Evolutionary conservation across 176 grass and related monocot species (phyloP), one percentile per base, ranked within the genome.

Genomic region (Zoysia japonica): DNA sequence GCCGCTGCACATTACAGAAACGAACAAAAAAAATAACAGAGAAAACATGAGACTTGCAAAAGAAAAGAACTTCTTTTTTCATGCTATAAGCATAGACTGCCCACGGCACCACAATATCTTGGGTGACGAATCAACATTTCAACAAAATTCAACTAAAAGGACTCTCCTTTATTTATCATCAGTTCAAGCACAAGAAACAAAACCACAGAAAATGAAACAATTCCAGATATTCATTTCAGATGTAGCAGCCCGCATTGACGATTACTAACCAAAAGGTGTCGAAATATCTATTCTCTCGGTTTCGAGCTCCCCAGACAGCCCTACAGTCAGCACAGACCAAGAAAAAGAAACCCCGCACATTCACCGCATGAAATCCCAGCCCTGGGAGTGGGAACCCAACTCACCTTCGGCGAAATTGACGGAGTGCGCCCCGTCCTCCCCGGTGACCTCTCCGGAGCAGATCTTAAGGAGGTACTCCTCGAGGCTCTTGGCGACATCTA

Each of bases 381-480:
- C 46, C 43, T 45, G 16, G 42, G 20, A 36, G 35, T 45, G 16
- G 42, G 20, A 36, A 61, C 37, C 46, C 44, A 70, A 49, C 10
- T 15, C 68, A 98, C 96, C 96, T 98, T 98, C 96, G 7, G 92
- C 90, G 44, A 98, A 98, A 87, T 98, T 98, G 53, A 98, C 86
- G 20, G 88, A 86, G 47, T 87, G 70, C 17, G 79, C 80, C 54
- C 82, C 77, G 19, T 94, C 96, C 48, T 72, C 71, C 75, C 64
- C 74, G 49, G 77, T 71, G 66, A 94, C 82, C 78, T 92, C 92
- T 6, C 96, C 92, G 19, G 96, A 93, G 67, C 92, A 93, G 63
- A 95, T 90, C 90, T 85, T 91, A 44, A 98, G 86, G 41, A 98
- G 88, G 84, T 98, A 98, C 55, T 95, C 90, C 73, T 98, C 92